Evolutionary conservation across 2,329 filamentous ascomycete species (phyloP).

Genomic region (Colletotrichum aenigma): DNA sequence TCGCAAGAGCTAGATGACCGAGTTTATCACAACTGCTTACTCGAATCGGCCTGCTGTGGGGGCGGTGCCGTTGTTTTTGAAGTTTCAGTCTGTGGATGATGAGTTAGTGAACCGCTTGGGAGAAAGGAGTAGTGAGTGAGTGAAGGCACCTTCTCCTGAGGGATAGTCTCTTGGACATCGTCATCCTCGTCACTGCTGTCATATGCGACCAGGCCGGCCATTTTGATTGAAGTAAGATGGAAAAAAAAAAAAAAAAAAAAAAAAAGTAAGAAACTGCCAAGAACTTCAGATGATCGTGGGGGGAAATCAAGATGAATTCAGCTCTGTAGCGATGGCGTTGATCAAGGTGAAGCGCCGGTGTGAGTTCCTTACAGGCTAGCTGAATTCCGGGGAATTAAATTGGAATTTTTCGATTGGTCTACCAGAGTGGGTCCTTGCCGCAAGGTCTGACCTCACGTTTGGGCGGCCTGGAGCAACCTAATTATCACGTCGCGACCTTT

Average conservation of each 20-base stretch:
- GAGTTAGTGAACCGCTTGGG: neutral
- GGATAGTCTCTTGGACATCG: conserved; percentile 24
- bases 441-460: conserved; percentile 2
- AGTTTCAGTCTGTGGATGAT: neutral
- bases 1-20: too few relatives aligned
- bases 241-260: neutral
- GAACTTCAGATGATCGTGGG: neutral
- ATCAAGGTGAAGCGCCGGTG: neutral
- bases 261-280: neutral
- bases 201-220: conserved; percentile 54
- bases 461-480: neutral
- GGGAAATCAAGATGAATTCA: neutral
- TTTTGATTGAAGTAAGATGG: conserved; percentile 12
- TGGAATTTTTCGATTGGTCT: neutral
- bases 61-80: neutral
- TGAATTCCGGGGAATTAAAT: neutral
- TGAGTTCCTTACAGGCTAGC: neutral
- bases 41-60: neutral
- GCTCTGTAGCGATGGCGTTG: neutral
- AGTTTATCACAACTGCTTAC: neutral
- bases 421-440: neutral
- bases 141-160: neutral
- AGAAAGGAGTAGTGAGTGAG: neutral
- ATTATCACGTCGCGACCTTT: conserved; percentile 15
- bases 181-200: conserved; percentile 58